Conservation (phyloP, 2,329 filamentous ascomycete species). For the Grosmannia clavigera region DNA sequence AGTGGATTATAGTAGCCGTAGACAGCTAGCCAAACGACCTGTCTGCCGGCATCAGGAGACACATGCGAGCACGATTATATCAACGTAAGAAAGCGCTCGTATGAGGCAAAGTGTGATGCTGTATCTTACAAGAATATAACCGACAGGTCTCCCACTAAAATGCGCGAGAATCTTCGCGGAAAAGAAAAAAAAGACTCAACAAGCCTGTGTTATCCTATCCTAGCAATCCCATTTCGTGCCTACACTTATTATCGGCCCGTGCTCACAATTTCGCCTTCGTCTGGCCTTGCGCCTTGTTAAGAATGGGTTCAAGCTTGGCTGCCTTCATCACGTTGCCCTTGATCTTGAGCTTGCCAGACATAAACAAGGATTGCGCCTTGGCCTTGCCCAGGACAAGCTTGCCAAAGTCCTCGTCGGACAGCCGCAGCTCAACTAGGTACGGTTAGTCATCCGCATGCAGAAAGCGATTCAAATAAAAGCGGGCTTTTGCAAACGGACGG, state of each 20-base stretch:
- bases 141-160: not conserved
- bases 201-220: not conserved
- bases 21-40: not conserved
- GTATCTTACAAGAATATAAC: not conserved
- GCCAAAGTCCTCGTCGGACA: constrained; percentile 79
- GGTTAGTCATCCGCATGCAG: not conserved
- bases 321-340: constrained; percentile 98
- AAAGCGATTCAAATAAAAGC: not conserved
- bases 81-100: not conserved
- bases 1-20: not conserved
- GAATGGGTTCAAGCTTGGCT: constrained; percentile 85
- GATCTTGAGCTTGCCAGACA: constrained; percentile 97
- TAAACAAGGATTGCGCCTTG: constrained; percentile 91
- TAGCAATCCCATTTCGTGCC: no score
- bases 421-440: constrained; percentile 60
- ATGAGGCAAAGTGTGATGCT: not conserved
- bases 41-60: not conserved
- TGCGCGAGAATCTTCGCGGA: not conserved
- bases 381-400: constrained; percentile 76
- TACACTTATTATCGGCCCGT: no score
- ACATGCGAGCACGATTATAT: not conserved
- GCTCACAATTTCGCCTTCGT: constrained; percentile 65
- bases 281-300: constrained; percentile 64
- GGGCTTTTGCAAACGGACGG: not conserved
- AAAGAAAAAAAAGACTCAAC: not conserved